Conservation (phyloP, 805 yeast species). For the Kodamaea lidongshanica region DNA sequence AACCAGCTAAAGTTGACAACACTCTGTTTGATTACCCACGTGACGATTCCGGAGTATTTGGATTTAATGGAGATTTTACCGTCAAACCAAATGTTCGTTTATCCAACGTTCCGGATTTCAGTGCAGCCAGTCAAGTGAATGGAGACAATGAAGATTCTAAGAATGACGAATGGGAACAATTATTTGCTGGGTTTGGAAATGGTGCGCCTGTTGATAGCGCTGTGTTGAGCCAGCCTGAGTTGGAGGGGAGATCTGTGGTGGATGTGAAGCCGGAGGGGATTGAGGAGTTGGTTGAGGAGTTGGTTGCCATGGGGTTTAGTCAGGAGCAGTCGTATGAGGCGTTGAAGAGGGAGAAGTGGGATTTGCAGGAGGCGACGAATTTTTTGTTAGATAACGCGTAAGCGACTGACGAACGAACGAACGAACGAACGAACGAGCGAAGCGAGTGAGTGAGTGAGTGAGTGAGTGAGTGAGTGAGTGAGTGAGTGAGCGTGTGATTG, state of each 20-base stretch:
- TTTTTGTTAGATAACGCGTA: slow-evolving; percentile 67
- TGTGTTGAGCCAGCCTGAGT: slow-evolving; percentile 1
- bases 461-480: slow-evolving; percentile 1
- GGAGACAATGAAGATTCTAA: slow-evolving; percentile 13
- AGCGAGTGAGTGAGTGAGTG: too few species aligned
- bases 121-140: slow-evolving; percentile 8
- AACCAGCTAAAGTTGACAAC: slow-evolving; percentile 28
- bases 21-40: slow-evolving; percentile 24
- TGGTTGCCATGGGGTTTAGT: slow-evolving; percentile 86
- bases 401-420: too few species aligned
- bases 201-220: slow-evolving; percentile 9
- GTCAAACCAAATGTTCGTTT: slow-evolving; percentile 6
- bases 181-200: slow-evolving; percentile 84
- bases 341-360: slow-evolving; percentile 62
- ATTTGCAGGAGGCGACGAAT: slow-evolving; percentile 83
- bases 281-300: slow-evolving; percentile 62
- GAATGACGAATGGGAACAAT: slow-evolving; percentile 88
- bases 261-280: slow-evolving; percentile 29
- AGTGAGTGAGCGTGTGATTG: too few species aligned
- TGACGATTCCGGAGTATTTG: slow-evolving; percentile 16
- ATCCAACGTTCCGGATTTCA: slow-evolving; percentile 13
- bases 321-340: slow-evolving; percentile 62
- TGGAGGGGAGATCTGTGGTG: slow-evolving; percentile 7
- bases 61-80: slow-evolving; percentile 28
- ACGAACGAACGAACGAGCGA: too few species aligned